Evolutionary conservation across 2,329 filamentous ascomycete species (phyloP), one percentile per base, ranked within the genome.

Genomic region (Arthroderma sp.): DNA sequence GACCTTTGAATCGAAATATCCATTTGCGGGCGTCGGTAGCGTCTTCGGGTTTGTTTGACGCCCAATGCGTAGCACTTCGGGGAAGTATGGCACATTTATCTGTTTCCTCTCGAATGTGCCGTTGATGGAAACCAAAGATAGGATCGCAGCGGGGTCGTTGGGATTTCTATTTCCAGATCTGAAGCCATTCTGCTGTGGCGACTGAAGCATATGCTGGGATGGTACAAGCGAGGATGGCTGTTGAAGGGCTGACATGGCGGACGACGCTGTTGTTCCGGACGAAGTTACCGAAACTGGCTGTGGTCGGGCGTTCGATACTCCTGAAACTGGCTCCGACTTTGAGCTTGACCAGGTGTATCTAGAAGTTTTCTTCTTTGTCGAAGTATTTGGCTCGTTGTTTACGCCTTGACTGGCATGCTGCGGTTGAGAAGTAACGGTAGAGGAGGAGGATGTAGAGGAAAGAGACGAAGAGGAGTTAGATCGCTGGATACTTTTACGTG

Each of bases 11-110:
- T 98, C 91, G 58, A 98, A 98, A 64, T 84, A 98, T 32, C 91
- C 91, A 65, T 98, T 98, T 49, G 81, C 68, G 0, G 86, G 80
- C 0, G 88, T 94, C 0, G 91, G 91, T 8, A 93, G 77, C 0
- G 91, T 96, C 66, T 94, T 96, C 53, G 86, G 85, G 64, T 98
- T 98, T 15, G 91, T 98, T 66, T 98, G 91, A 40, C 91, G 83
- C 38, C 91, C 91, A 58, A 98, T 94, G 51, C 87, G 81, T 41
- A 98, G 72, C 36, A 85, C 83, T n/a, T 96, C 89, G n/a, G 91
- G 91, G 51, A 78, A 84, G 61, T 84, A 94, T 0, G 91, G 91
- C 2, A 98, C 86, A 31, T 77, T 85, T 55, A 98, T 96, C 37
- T 88, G 91, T 68, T 98, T 98, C 57, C 87, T 82, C 63, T 96